These are phyloP conservation scores for Pichia sp. DNA, from an alignment of 1,139 yeast species.

Conservation along the genomic window DNA sequence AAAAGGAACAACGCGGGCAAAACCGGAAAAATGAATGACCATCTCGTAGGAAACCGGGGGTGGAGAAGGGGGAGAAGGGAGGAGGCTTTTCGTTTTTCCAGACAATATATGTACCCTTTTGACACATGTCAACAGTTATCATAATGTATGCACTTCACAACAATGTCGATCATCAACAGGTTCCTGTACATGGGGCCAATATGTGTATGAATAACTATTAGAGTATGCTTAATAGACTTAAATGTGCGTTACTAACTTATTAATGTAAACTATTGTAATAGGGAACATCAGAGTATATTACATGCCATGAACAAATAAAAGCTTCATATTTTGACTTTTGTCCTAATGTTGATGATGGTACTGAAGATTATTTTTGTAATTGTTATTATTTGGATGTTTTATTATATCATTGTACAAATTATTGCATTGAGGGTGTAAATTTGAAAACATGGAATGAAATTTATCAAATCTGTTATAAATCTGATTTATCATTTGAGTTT, in stretches of 20 bases:
- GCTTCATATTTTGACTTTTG: conserved; percentile 4
- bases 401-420: conserved; percentile 18
- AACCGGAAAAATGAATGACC: background rate
- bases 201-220: conserved; percentile 1
- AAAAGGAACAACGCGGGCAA: background rate
- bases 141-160: background rate
- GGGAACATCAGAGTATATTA: background rate
- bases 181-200: conserved; percentile 4
- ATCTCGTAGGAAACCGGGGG: too few relatives aligned
- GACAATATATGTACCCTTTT: too few relatives aligned
- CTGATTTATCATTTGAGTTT: background rate
- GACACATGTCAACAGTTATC: too few relatives aligned
- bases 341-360: conserved; percentile 9
- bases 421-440: conserved; percentile 12
- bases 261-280: background rate
- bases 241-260: background rate
- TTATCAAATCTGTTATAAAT: background rate
- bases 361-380: conserved; percentile 14
- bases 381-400: conserved; percentile 22
- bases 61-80: too few relatives aligned
- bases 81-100: too few relatives aligned
- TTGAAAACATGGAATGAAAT: background rate
- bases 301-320: conserved; percentile 1
- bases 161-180: background rate
- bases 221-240: too few relatives aligned